Percentiles rank a stretch among this genome's conserved stretches.
Evolutionary conservation across 768 basidiomycete species (phyloP).

Genomic region (Antrodiella citrinella): DNA sequence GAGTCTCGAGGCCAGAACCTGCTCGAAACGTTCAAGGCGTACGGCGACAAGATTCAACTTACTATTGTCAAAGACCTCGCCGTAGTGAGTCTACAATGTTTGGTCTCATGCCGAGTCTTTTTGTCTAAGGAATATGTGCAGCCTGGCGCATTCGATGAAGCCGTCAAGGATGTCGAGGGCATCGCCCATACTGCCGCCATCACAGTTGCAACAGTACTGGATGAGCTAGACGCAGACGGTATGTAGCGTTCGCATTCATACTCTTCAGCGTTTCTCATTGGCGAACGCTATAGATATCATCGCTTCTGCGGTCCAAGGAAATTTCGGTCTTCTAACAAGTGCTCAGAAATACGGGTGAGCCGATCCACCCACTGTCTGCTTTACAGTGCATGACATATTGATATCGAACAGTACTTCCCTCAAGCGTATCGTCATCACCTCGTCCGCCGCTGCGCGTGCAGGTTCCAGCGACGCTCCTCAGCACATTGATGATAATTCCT

Average conservation of each 20-base stretch:
- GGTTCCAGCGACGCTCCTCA: neutral
- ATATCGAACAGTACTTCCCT: slow-evolving; percentile 10
- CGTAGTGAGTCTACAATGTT: slow-evolving; percentile 26
- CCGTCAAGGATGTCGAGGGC: slow-evolving; percentile 16
- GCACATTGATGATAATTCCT: slow-evolving; percentile 40
- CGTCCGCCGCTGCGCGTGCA: neutral
- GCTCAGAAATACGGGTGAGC: slow-evolving; percentile 32
- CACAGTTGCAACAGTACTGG: neutral
- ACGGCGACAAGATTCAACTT: slow-evolving; percentile 49
- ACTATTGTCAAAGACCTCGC: slow-evolving; percentile 64
- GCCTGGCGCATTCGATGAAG: slow-evolving; percentile 18
- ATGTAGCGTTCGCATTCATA: neutral
- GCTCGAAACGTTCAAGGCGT: slow-evolving; percentile 38
- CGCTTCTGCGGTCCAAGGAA: slow-evolving; percentile 62
- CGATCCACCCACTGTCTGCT: slow-evolving; percentile 1
- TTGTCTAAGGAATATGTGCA: neutral
- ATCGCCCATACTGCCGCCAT: slow-evolving; percentile 15
- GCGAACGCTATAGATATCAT: slow-evolving; percentile 37
- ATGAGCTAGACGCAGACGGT: neutral
- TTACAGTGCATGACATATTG: slow-evolving; percentile 1
- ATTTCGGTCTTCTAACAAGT: slow-evolving; percentile 49
- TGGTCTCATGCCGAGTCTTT: neutral
- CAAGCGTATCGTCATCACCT: neutral
- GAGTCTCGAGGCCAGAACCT: slow-evolving; percentile 47
- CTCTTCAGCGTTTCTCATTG: neutral